phyloP scores from a whole-genome alignment of 768 basidiomycete species.

The Sistotremastrum suecicum region DNA sequence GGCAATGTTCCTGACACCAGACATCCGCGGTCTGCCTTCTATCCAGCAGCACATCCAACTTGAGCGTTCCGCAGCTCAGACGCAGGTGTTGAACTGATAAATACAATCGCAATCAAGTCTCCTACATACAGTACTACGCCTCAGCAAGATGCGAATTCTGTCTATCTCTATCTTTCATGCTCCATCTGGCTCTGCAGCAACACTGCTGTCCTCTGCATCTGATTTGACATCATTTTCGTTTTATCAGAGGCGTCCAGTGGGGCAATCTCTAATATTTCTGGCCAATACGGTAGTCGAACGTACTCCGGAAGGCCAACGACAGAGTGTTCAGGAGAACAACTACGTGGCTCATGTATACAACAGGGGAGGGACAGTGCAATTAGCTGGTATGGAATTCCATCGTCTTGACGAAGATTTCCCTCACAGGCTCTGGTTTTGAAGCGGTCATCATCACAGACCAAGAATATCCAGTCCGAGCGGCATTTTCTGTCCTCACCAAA shows the following conservation, averaged over 20 bases:
- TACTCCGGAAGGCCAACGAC: constrained; percentile 79
- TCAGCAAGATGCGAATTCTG: constrained; percentile 63
- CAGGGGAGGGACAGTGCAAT: constrained; percentile 69
- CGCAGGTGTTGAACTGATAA: no score
- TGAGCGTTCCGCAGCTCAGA: no score
- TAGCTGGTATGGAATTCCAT: constrained; percentile 46
- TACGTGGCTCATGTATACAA: constrained; percentile 93
- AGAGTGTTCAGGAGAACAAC: constrained; percentile 87
- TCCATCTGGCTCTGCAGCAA: constrained; percentile 47
- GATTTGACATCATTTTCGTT: constrained; percentile 90
- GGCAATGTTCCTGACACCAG: no score
- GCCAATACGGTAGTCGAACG: constrained; percentile 85
- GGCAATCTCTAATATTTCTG: constrained; percentile 90
- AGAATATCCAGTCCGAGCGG: constrained; percentile 93
- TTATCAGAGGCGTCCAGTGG: constrained; percentile 78
- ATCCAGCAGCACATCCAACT: no score
- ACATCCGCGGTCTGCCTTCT: no score
- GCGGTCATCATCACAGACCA: constrained; percentile 88
- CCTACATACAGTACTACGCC: no score
- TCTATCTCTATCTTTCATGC: constrained; percentile 63
- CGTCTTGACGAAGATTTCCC: no score
- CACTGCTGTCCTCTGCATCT: constrained; percentile 48
- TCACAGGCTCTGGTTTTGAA: constrained; percentile 16
- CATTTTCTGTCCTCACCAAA: constrained; percentile 89
- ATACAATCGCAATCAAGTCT: no score